Percentiles rank a stretch among this genome's conserved stretches.
Evolutionary conservation across 129 eudicot species (phyloP).

Genomic region (Artemisia tridentata): DNA sequence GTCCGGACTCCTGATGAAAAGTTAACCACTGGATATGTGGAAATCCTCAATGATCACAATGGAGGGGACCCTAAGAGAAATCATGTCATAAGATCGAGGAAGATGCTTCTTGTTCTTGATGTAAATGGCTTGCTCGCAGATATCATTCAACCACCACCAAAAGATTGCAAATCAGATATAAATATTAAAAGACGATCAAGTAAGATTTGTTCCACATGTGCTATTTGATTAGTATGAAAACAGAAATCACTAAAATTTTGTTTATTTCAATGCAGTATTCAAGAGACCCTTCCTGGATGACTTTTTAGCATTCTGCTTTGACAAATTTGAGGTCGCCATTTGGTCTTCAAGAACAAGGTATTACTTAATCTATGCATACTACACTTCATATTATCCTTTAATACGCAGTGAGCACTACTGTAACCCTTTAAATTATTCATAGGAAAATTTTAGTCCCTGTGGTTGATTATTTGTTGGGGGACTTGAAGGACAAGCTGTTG

Average conservation of each 20-base stretch:
- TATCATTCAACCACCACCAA: constrained; percentile 69
- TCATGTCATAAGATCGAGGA: constrained; percentile 30
- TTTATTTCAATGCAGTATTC: constrained; percentile 31
- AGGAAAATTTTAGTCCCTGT: constrained; percentile 64
- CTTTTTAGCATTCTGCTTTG: constrained; percentile 48
- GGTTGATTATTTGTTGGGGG: constrained; percentile 78
- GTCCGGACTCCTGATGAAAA: constrained; percentile 23
- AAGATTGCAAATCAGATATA: constrained; percentile 52
- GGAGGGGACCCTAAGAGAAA: constrained; percentile 14
- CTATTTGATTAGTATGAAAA: constrained; percentile 9
- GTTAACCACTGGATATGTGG: constrained; percentile 12
- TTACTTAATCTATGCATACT: constrained; percentile 9
- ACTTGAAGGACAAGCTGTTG: constrained; percentile 57
- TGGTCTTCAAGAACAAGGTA: constrained; percentile 63
- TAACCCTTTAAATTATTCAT: constrained; percentile 23
- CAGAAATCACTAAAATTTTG: neutral
- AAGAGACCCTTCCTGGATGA: constrained; percentile 55
- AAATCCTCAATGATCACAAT: constrained; percentile 13
- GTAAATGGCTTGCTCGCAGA: constrained; percentile 85
- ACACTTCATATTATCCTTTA: neutral
- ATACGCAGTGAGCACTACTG: constrained; percentile 8
- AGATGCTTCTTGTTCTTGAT: constrained; percentile 83
- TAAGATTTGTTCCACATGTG: constrained; percentile 37
- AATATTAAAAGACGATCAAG: constrained; percentile 67
- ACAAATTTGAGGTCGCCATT: constrained; percentile 52